Evolutionary conservation across 1,284 basidiomycete genomes (phyloP).

Genomic region (Rhodotorula sp.): DNA sequence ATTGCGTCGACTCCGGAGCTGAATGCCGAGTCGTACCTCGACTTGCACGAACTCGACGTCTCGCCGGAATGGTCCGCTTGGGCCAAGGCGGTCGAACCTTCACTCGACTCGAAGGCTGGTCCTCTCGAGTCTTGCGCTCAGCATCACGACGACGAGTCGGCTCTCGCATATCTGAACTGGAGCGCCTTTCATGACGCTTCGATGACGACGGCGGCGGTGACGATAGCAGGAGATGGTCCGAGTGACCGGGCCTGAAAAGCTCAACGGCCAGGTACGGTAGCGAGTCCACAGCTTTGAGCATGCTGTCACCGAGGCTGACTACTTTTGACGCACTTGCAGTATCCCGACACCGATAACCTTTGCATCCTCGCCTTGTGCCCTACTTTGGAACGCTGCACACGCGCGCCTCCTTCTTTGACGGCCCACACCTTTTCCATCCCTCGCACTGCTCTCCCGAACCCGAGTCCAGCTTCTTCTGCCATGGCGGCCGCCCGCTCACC

Average conservation of each 20-base stretch:
- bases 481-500: too few relatives aligned
- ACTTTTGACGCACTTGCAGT: neutral
- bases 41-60: constrained; percentile 16
- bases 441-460: constrained; percentile 2
- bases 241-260: neutral
- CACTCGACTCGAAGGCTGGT: neutral
- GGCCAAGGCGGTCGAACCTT: constrained; percentile 9
- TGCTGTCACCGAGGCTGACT: too few relatives aligned
- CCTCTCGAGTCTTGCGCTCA: neutral
- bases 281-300: neutral
- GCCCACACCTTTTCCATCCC: neutral
- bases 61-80: constrained; percentile 27
- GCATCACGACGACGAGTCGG: constrained; percentile 8
- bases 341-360: constrained; percentile 13
- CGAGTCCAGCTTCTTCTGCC: neutral
- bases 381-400: neutral
- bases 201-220: neutral
- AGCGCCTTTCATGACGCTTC: constrained; percentile 13
- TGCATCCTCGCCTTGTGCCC: neutral
- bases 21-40: constrained; percentile 19
- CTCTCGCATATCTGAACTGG: constrained; percentile 17
- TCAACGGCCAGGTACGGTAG: neutral
- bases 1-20: too few relatives aligned
- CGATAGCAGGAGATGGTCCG: too few relatives aligned
- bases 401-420: neutral